Evolutionary conservation across 2,329 filamentous ascomycete genomes (phyloP).

Genomic region (Grosmannia clavigera): DNA sequence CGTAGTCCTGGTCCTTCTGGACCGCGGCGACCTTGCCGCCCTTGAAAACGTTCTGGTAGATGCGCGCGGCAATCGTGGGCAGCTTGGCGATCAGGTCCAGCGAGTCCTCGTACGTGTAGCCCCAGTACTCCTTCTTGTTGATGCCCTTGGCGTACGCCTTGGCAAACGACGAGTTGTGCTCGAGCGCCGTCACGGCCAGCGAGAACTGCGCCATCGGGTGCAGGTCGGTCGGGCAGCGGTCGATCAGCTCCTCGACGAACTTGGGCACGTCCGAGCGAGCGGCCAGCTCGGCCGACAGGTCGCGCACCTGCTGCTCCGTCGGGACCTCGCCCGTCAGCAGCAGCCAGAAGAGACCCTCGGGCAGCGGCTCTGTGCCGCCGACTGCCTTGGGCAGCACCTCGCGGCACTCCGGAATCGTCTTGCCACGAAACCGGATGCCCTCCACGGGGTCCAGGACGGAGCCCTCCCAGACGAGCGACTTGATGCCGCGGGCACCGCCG

Average conservation of each 20-base stretch:
- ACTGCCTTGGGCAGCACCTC: slow-evolving; percentile 92
- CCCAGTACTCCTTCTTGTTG: slow-evolving; percentile 99
- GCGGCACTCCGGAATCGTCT: slow-evolving; percentile 99
- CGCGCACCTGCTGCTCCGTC: slow-evolving; percentile 94
- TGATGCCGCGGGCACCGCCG: slow-evolving; percentile 97
- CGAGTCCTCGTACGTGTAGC: slow-evolving; percentile 97
- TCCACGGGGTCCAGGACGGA: slow-evolving; percentile 97
- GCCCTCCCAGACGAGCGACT: slow-evolving; percentile 96
- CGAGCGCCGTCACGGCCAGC: slow-evolving; percentile 90
- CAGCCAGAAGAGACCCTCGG: slow-evolving; percentile 99
- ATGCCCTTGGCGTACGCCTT: slow-evolving; percentile 99
- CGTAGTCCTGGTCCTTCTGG: slow-evolving; percentile 99
- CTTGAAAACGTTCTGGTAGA: slow-evolving; percentile 99
- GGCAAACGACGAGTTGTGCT: slow-evolving; percentile 95
- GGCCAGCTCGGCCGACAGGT: slow-evolving; percentile 97
- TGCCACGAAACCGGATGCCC: slow-evolving; percentile 98
- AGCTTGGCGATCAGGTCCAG: slow-evolving; percentile 99
- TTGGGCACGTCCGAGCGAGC: slow-evolving; percentile 94
- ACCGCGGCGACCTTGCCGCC: slow-evolving; percentile 93
- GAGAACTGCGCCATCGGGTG: slow-evolving; percentile 99
- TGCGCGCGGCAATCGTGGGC: slow-evolving; percentile 91
- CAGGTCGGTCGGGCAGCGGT: slow-evolving; percentile 96
- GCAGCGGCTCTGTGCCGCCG: slow-evolving; percentile 91
- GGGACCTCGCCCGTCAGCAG: slow-evolving; percentile 96
- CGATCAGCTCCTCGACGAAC: slow-evolving; percentile 98